Evolutionary conservation across 306 rosid genomes (phyloP).

Genomic region (Aeschynomene evenia): DNA sequence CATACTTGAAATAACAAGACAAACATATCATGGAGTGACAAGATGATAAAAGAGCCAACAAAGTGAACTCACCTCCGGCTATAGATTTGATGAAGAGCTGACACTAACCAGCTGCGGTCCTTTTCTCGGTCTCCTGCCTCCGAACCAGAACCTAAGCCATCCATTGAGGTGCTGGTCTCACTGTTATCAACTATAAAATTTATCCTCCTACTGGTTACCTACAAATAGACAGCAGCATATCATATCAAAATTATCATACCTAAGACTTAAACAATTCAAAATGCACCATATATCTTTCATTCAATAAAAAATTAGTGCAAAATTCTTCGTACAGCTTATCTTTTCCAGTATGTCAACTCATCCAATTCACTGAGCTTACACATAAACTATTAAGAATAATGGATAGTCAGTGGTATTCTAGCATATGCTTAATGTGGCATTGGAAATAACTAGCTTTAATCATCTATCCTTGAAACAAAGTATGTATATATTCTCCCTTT

Average conservation of each 20-base stretch:
- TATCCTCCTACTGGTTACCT: constrained; percentile 85
- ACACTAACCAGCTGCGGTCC: constrained; percentile 80
- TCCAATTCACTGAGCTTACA: constrained; percentile 13
- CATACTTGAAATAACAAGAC: constrained; percentile 2
- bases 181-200: constrained; percentile 80
- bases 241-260: constrained; percentile 26
- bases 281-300: background rate
- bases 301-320: background rate
- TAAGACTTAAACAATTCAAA: background rate
- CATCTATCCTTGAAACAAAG: no score
- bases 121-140: constrained; percentile 60
- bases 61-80: constrained; percentile 70
- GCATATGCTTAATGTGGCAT: no score
- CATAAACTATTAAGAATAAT: no score
- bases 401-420: no score
- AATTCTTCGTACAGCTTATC: background rate
- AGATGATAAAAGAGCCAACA: background rate
- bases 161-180: constrained; percentile 45
- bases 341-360: background rate
- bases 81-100: constrained; percentile 91
- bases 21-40: constrained; percentile 16
- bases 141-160: constrained; percentile 40
- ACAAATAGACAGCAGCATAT: constrained; percentile 28
- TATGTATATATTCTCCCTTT: no score
- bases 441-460: no score